Percentiles rank a stretch among this genome's conserved stretches.
These are phyloP conservation scores for Sphagnum fallax DNA, from an alignment of 228 moss, liverwort and hornwort species.

Conservation along the genomic window DNA sequence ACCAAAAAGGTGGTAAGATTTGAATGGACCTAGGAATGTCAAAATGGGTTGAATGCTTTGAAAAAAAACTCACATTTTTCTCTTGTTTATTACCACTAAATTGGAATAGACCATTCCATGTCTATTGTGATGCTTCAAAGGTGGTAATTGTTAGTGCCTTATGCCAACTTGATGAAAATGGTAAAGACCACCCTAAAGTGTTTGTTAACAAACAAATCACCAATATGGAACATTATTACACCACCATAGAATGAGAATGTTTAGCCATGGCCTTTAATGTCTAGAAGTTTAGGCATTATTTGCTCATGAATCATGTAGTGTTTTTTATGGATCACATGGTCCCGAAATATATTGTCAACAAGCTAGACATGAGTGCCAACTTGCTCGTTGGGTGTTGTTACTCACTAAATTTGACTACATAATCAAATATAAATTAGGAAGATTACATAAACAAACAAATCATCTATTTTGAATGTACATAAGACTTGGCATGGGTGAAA, in stretches of 20 bases:
- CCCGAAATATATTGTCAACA: not conserved
- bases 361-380: not conserved
- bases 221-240: slow-evolving; percentile 1
- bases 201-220: slow-evolving; percentile 1
- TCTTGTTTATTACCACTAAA: not conserved
- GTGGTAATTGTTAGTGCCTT: not conserved
- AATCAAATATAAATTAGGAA: not conserved
- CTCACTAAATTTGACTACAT: slow-evolving; percentile 4
- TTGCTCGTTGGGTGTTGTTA: not conserved
- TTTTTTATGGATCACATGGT: slow-evolving; percentile 2
- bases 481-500: not conserved
- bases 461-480: not conserved
- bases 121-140: not conserved
- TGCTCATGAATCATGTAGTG: slow-evolving; percentile 1
- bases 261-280: slow-evolving; percentile 2
- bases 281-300: slow-evolving; percentile 2
- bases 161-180: not conserved
- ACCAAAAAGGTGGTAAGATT: not conserved
- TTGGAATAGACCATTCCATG: slow-evolving; percentile 1
- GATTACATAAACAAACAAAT: not conserved
- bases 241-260: slow-evolving; percentile 4
- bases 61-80: not conserved
- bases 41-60: not conserved
- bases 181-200: not conserved
- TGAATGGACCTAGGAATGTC: not conserved